Evolutionary conservation across 1,284 basidiomycete genomes (phyloP).

Genomic region (Pseudozyma sp.): DNA sequence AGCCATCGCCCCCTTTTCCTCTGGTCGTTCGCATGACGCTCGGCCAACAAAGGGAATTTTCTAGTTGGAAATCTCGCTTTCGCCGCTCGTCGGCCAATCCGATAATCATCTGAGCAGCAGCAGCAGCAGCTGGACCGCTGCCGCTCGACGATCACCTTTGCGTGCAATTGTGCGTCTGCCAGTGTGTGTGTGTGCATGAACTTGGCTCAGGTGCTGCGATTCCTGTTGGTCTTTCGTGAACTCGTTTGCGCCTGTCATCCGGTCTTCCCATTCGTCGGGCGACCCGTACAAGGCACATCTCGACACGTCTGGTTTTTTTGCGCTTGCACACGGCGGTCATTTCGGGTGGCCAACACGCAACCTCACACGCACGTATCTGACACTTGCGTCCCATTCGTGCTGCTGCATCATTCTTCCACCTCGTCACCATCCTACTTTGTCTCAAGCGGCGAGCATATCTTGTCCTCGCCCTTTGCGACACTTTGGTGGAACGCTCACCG

Average conservation of each 20-base stretch:
- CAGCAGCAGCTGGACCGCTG: slow-evolving; percentile 11
- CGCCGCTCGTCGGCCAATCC: slow-evolving; percentile 20
- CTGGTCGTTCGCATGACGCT: background rate
- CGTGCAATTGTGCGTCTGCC: background rate
- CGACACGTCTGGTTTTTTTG: background rate
- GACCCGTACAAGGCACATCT: too few relatives aligned
- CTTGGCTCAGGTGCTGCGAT: too few relatives aligned
- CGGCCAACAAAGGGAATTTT: background rate
- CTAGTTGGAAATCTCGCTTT: background rate
- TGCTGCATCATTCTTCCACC: background rate
- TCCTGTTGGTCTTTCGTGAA: too few relatives aligned
- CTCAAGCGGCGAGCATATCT: slow-evolving; percentile 11
- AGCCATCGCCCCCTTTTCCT: background rate
- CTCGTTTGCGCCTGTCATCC: slow-evolving; percentile 1
- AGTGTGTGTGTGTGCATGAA: slow-evolving; percentile 1
- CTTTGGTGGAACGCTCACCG: slow-evolving; percentile 15
- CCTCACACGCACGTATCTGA: too few relatives aligned
- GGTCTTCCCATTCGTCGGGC: too few relatives aligned
- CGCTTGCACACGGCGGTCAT: background rate
- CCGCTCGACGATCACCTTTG: slow-evolving; percentile 32
- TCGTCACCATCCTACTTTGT: slow-evolving; percentile 11
- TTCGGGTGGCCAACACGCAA: too few relatives aligned
- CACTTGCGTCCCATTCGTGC: too few relatives aligned
- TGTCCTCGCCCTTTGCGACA: background rate
- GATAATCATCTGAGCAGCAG: background rate